Percentiles rank a stretch among this genome's conserved stretches.
These are phyloP conservation scores for Chloromonas sp. DNA, from an alignment of 163 green algal species.

Conservation along the genomic window DNA sequence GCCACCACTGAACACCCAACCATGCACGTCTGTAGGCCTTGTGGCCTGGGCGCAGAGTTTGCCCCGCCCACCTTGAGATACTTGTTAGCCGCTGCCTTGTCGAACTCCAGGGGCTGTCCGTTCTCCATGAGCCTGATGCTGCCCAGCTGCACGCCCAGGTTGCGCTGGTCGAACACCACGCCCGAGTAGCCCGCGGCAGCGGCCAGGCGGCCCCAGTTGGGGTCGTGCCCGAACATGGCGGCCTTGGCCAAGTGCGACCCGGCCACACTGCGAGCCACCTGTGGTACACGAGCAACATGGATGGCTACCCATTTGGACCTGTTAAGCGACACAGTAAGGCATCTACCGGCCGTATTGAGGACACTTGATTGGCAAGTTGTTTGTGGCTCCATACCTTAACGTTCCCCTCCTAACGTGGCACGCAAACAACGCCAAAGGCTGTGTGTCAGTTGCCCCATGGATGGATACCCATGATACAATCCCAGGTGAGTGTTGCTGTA, in stretches of 20 bases:
- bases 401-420: no score
- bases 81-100: conserved; percentile 71
- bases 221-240: conserved; percentile 94
- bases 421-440: no score
- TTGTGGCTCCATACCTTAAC: no score
- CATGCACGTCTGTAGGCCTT: no score
- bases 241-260: conserved; percentile 84
- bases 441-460: no score
- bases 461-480: no score
- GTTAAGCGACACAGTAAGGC: no score
- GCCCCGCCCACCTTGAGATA: conserved; percentile 74
- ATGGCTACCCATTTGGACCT: background rate
- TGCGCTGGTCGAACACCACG: conserved; percentile 81
- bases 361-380: no score
- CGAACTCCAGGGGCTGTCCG: conserved; percentile 92
- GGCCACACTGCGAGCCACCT: conserved; percentile 71
- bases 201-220: conserved; percentile 98
- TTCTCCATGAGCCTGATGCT: conserved; percentile 82
- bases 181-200: conserved; percentile 87
- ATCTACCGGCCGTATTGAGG: no score
- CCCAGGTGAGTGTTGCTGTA: no score
- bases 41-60: no score
- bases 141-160: conserved; percentile 80
- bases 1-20: no score
- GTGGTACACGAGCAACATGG: background rate